These are phyloP conservation scores for Pseudocercospora crystallina DNA, from an alignment of 2,329 filamentous ascomycete genomes.

Conservation along the genomic window DNA sequence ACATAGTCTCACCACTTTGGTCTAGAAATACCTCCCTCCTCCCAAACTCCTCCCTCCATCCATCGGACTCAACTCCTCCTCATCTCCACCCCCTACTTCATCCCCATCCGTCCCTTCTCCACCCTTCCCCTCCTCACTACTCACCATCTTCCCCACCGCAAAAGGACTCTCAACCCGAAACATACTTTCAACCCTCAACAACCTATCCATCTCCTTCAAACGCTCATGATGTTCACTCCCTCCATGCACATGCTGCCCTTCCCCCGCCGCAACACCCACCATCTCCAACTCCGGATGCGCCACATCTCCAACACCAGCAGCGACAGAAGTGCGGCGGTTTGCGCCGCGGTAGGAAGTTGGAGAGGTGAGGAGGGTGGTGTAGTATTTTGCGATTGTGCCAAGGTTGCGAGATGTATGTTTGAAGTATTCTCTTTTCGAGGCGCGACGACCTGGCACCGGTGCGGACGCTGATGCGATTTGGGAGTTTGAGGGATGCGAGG, in stretches of 20 bases:
- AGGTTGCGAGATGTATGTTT: conserved; percentile 32
- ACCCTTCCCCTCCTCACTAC: neutral
- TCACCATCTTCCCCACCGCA: conserved; percentile 9
- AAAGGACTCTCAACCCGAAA: conserved; percentile 8
- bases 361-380: conserved; percentile 45
- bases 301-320: conserved; percentile 42
- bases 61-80: neutral
- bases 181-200: neutral
- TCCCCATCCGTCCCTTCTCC: conserved; percentile 10
- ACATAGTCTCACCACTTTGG: no score
- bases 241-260: conserved; percentile 13
- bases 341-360: conserved; percentile 42
- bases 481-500: neutral
- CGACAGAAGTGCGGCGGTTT: conserved; percentile 46
- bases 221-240: conserved; percentile 15
- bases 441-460: conserved; percentile 7
- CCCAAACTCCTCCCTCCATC: no score
- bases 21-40: no score
- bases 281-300: conserved; percentile 50
- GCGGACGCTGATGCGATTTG: neutral
- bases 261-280: conserved; percentile 23
- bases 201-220: conserved; percentile 19
- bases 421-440: conserved; percentile 8
- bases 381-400: conserved; percentile 45
- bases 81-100: neutral